Base-by-base conservation (phyloP, 2,329 filamentous ascomycete genomes). In the Colletotrichum sojae region DNA sequence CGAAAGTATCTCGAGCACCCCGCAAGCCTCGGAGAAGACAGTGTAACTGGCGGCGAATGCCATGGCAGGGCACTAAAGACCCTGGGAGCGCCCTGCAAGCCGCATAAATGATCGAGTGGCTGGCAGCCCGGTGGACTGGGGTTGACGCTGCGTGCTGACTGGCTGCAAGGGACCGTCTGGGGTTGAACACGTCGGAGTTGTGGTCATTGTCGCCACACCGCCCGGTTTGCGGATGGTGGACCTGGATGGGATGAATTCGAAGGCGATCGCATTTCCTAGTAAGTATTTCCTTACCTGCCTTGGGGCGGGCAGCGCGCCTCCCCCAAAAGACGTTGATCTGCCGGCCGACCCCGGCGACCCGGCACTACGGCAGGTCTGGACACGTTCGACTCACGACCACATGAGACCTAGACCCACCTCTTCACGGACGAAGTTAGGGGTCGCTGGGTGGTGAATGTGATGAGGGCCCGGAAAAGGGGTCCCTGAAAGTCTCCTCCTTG, bases 141-240 rank as follows among this genome's bases (percentile, higher is more conserved):
- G 46, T 16, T 12, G 36, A 60, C 8, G 46, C 31, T 36, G 31
- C 20, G 36, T 52, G 13, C 36, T 39, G 53, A 64, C 36, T 68
- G 60, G 61, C 65, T 68, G 61, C 61, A 68, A 68, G 65, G 61
- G 65, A 58, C 61, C 61, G 62, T 60, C 51, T 66, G 62, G 55
- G 66, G 51, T 69, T 55, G 49, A 69, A 60, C 49, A 66, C 48
- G 31, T 36, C 6, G 31, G 6, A 36, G 6, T 36, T 36, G 8
- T 36, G 31, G 31, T 36, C 31, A 9, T 43, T 6, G 40, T 43
- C 40, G 56, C 61, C 45, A 31, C 22, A 15, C 53, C 51, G 31
- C 31, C 43, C 40, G 45, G 20, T 63, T 20, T 22, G 12, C 20
- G n/a, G 39, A 10, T 15, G 39, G 39, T 6, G 16, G 31, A 18